These are phyloP conservation scores for Clonostachys rhizophaga DNA, from an alignment of 2,329 filamentous ascomycete genomes.

Conservation along the genomic window DNA sequence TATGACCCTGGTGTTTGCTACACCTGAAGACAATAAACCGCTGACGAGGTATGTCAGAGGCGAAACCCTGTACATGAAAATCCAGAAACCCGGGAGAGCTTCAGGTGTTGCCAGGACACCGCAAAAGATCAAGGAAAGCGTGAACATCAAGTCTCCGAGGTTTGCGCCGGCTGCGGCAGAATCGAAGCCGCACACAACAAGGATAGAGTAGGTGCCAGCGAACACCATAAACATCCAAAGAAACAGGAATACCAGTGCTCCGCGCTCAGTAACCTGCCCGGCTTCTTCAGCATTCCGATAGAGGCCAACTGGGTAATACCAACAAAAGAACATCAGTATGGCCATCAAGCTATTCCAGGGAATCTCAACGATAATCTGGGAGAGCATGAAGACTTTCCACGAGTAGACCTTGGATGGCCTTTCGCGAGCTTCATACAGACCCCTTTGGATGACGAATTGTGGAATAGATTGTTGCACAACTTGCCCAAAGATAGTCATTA, in stretches of 20 bases:
- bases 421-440: slow-evolving; percentile 80
- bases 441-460: slow-evolving; percentile 76
- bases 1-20: slow-evolving; percentile 60
- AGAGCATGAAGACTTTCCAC: slow-evolving; percentile 81
- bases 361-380: slow-evolving; percentile 78
- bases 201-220: slow-evolving; percentile 73
- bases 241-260: slow-evolving; percentile 75
- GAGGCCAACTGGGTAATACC: slow-evolving; percentile 75
- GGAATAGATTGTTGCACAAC: slow-evolving; percentile 80
- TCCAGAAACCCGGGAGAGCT: slow-evolving; percentile 70
- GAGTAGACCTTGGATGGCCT: slow-evolving; percentile 78
- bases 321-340: slow-evolving; percentile 60
- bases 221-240: slow-evolving; percentile 73
- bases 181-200: slow-evolving; percentile 74
- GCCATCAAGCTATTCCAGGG: slow-evolving; percentile 78
- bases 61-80: slow-evolving; percentile 78
- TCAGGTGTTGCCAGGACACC: slow-evolving; percentile 59
- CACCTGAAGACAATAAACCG: slow-evolving; percentile 64
- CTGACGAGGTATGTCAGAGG: slow-evolving; percentile 79
- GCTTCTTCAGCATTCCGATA: slow-evolving; percentile 59
- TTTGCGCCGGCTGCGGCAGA: slow-evolving; percentile 74
- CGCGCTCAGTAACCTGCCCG: slow-evolving; percentile 58
- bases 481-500: slow-evolving; percentile 76
- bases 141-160: slow-evolving; percentile 71
- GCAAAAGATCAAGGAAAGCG: slow-evolving; percentile 53